phyloP scores from a whole-genome alignment of 1,284 basidiomycete species.

The Tylopilus orsonianus region DNA sequence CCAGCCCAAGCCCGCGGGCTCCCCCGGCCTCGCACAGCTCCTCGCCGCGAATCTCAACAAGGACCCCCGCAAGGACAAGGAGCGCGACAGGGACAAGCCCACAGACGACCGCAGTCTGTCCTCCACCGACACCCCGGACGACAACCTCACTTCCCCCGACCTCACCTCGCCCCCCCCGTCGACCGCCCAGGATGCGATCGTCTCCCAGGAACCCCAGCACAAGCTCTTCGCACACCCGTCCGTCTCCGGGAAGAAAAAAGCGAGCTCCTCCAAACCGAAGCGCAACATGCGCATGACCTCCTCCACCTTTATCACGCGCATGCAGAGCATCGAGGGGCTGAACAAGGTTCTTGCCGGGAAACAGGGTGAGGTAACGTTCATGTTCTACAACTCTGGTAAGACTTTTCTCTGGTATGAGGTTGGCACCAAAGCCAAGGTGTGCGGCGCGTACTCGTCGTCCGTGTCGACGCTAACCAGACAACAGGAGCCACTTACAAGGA shows the following conservation, averaged over 20 bases:
- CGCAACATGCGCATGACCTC: slow-evolving; percentile 86
- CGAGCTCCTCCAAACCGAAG: slow-evolving; percentile 67
- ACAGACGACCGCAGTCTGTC: slow-evolving; percentile 69
- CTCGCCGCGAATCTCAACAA: slow-evolving; percentile 51
- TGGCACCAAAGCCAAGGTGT: slow-evolving; percentile 75
- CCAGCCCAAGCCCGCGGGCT: slow-evolving; percentile 48
- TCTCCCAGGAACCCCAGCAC: slow-evolving; percentile 38
- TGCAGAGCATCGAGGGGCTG: slow-evolving; percentile 79
- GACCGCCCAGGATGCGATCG: slow-evolving; percentile 33
- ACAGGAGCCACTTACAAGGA: slow-evolving; percentile 82
- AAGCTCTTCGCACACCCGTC: slow-evolving; percentile 50
- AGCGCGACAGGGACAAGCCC: slow-evolving; percentile 54
- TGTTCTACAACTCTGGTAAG: slow-evolving; percentile 83
- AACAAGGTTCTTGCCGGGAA: slow-evolving; percentile 72
- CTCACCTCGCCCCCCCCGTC: slow-evolving; percentile 29
- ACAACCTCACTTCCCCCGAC: slow-evolving; percentile 45
- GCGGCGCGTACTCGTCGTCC: slow-evolving; percentile 18
- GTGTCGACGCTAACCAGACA: neutral
- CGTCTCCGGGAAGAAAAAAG: slow-evolving; percentile 58
- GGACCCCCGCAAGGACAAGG: slow-evolving; percentile 44
- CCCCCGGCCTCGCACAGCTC: slow-evolving; percentile 64
- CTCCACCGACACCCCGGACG: slow-evolving; percentile 73
- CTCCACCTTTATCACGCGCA: slow-evolving; percentile 85
- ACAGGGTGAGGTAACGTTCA: slow-evolving; percentile 78
- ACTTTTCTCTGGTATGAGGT: slow-evolving; percentile 82